Evolutionary conservation across 768 basidiomycete species (phyloP).

Genomic region (Serendipita sp.): DNA sequence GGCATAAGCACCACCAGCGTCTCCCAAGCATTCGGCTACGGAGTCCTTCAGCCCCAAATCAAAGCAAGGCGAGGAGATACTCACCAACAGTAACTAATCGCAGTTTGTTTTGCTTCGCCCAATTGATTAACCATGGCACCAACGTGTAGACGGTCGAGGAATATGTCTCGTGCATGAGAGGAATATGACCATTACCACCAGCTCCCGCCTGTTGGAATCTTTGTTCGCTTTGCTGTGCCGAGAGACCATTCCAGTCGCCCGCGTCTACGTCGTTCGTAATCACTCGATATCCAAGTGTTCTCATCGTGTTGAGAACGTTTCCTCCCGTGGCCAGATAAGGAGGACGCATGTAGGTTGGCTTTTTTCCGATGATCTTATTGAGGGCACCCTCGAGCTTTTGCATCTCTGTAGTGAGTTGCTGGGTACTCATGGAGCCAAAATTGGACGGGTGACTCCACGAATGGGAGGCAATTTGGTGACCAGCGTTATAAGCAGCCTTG

Average conservation of each 20-base stretch:
- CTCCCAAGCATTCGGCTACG: not conserved
- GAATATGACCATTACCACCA: not conserved
- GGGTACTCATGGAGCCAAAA: not conserved
- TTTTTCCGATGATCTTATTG: not conserved
- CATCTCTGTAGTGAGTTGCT: not conserved
- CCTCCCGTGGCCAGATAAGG: not conserved
- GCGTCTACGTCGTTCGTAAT: not conserved
- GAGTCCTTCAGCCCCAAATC: not conserved
- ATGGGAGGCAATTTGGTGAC: conserved; percentile 9
- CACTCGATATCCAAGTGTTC: not conserved
- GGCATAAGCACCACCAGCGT: not conserved
- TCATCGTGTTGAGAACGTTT: not conserved
- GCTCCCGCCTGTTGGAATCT: not conserved
- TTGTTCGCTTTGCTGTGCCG: not conserved
- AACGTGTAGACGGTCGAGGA: not conserved
- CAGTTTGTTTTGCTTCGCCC: not conserved
- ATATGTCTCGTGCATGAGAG: not conserved
- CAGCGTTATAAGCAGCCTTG: conserved; percentile 4
- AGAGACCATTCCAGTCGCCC: conserved; percentile 1
- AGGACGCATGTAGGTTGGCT: conserved; percentile 2
- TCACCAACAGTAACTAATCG: not conserved
- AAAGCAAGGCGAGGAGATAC: not conserved
- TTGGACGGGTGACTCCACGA: conserved; percentile 9
- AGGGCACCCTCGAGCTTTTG: not conserved
- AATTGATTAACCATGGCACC: conserved; percentile 1